Evolutionary conservation across 345 rosid species (phyloP), one percentile per base, ranked within the genome.

Genomic region (Excoecaria cochinchinensis): DNA sequence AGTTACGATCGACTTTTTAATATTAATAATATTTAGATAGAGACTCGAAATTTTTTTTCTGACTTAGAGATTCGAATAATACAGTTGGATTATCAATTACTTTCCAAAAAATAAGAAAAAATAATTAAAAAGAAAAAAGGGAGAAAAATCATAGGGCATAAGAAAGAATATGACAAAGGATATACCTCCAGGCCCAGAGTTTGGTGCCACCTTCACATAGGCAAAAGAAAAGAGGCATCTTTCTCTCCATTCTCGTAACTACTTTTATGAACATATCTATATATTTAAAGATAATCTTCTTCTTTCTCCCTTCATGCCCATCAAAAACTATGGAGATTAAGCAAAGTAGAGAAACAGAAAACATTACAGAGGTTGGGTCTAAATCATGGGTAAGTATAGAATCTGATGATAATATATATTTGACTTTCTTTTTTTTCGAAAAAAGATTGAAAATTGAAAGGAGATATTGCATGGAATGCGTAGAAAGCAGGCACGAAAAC

Each of bases 141-240:
- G 31, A 31, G 31, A 31, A 2, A 31, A 31, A 31, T 31, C 0
- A 47, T 47, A 1, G 13, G 4, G 58, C 21, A 53, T 15, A 16
- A 36, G 60, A 67, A 70, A 72, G 87, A 82, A 88, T 88, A 85
- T 84, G 80, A 70, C 79, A 67, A 0, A 60, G 87, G 84, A 85
- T 86, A 86, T 82, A 70, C 89, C 79, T 52, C 2, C 2, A 67
- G 82, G 77, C 68, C 77, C 63, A 40, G 60, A 39, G 16, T 40
- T 72, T 47, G 47, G 17, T 61, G 76, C 78, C 79, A 72, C 74
- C 74, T 73, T 55, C 36, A 52, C 69, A 46, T 16, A 44, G 40
- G 50, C 48, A 69, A 80, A 80, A 69, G 57, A 74, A 82, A 82
- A 69, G 53, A 77, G 60, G 90, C 88, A 83, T 80, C 84, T 31